These are phyloP conservation scores for Gaeumannomyces sp. DNA, from an alignment of 2,329 filamentous ascomycete species.

Conservation along the genomic window DNA sequence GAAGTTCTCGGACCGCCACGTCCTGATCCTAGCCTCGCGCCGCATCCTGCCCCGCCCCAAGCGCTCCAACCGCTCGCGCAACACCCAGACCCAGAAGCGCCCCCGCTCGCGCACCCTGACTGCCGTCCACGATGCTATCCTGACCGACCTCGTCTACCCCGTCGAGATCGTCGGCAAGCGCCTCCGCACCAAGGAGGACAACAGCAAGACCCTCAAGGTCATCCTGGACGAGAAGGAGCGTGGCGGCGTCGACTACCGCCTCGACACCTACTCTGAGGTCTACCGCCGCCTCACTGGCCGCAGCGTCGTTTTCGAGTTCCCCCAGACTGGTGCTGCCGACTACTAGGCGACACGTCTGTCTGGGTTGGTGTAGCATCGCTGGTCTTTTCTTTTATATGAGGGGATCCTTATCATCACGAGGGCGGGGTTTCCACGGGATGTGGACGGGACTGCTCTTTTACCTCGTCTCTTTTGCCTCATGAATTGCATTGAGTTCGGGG, in stretches of 20 bases:
- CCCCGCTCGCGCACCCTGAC: conserved; percentile 96
- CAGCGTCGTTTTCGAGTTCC: conserved; percentile 97
- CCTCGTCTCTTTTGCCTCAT: conserved; percentile 9
- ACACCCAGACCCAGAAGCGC: conserved; percentile 97
- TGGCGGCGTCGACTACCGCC: conserved; percentile 97
- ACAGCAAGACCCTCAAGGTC: conserved; percentile 97
- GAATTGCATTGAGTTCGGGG: conserved; percentile 12
- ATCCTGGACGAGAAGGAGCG: conserved; percentile 99
- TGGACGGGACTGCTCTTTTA: conserved; percentile 5
- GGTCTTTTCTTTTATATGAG: neutral
- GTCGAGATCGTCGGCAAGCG: conserved; percentile 99
- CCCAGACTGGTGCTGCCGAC: conserved; percentile 70
- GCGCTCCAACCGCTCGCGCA: conserved; percentile 94
- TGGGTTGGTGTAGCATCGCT: conserved; percentile 1
- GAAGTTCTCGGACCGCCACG: conserved; percentile 99
- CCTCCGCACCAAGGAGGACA: conserved; percentile 96
- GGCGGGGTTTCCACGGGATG: conserved; percentile 2
- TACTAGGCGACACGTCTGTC: conserved; percentile 54
- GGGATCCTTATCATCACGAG: conserved; percentile 6
- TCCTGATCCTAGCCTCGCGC: conserved; percentile 97
- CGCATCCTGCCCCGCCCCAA: conserved; percentile 98
- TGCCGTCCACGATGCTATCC: conserved; percentile 97
- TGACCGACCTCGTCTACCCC: conserved; percentile 96
- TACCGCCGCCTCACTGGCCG: conserved; percentile 98
- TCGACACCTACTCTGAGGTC: conserved; percentile 99